A percentile compares a stretch with the other conserved stretches of the same genome.
These are phyloP conservation scores for Coniochaeta prunicola DNA, from an alignment of 2,329 filamentous ascomycete species.

Conservation along the genomic window DNA sequence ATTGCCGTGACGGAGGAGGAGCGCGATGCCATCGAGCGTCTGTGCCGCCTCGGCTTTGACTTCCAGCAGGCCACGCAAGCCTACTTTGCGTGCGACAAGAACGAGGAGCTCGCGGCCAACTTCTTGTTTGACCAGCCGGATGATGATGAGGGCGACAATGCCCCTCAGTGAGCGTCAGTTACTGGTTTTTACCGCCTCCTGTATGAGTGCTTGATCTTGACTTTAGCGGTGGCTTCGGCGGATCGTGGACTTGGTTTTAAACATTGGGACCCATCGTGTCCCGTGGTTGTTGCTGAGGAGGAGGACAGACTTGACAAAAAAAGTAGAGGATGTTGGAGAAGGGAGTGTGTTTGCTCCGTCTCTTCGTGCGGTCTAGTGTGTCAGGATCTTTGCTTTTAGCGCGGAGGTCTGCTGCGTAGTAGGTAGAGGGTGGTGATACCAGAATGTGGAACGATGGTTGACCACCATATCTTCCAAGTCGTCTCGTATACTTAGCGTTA, in stretches of 20 bases:
- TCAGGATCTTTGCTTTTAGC: not conserved
- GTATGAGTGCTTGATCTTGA: not conserved
- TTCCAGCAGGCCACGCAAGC: conserved; percentile 93
- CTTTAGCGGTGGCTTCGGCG: not conserved
- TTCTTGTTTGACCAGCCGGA: conserved; percentile 97
- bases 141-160: conserved; percentile 51
- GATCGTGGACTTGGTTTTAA: not conserved
- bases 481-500: not conserved
- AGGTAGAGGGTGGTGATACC: not conserved
- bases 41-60: conserved; percentile 89
- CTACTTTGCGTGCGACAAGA: conserved; percentile 99
- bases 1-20: conserved; percentile 95
- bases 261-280: not conserved
- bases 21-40: conserved; percentile 89
- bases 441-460: not conserved
- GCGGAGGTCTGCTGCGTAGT: not conserved
- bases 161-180: not conserved
- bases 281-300: not conserved
- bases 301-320: not conserved
- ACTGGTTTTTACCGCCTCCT: not conserved
- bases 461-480: not conserved
- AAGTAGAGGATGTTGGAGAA: not conserved
- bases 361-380: not conserved
- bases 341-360: not conserved
- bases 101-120: conserved; percentile 96